Base-by-base conservation (phyloP, 768 basidiomycete genomes). In the Hygrophorus pudorinus region DNA sequence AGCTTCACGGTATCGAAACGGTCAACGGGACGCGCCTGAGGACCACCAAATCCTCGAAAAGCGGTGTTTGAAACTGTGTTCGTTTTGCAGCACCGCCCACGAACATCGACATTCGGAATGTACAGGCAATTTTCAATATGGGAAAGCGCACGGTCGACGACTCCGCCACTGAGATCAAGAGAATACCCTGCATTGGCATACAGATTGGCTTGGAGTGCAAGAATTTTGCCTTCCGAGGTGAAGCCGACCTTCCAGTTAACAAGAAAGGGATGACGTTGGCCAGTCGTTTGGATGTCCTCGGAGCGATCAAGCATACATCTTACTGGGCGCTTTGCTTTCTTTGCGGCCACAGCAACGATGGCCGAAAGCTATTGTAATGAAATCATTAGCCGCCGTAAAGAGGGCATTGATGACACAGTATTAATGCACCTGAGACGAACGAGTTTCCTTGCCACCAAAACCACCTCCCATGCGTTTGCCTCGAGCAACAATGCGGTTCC, bases 101-200 rank as follows among this genome's bases (percentile, higher is more conserved):
- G 51, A 14, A 53, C 48, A 37, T 53, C 51, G 16, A 53, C 48
- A 16, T 53, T 43, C 0, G 51, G 51, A 6, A 53, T 53, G 24
- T 47, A 53, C 31, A 49, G 50, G 14, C 51, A 50, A 27, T 53
- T 53, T 5, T 53, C 51, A n/a, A 50, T n/a, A 35, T 53, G 51
- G 11, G 51, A 2, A 40, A 53, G n/a, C 4, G 51, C 51, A 13
- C 51, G 38, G 31, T 53, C 51, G 30, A 39, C 37, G 12, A 53
- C 51, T 9, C 51, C 51, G n/a, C 49, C 46, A n/a, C 51, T 53
- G 4, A 53, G 34, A 16, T 53, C 51, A 16, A 53, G 44, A 6
- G 51, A 53, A 36, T 53, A 46, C 4, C 51, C 51, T 3, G 49
- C 51, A 34, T 53, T 53, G 27, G 45, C 46, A 24, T 39, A 53